Percentiles rank a stretch among this genome's conserved stretches.
These are phyloP conservation scores for Aspergillus funiculosus DNA, from an alignment of 495 filamentous ascomycete species.

Conservation along the genomic window DNA sequence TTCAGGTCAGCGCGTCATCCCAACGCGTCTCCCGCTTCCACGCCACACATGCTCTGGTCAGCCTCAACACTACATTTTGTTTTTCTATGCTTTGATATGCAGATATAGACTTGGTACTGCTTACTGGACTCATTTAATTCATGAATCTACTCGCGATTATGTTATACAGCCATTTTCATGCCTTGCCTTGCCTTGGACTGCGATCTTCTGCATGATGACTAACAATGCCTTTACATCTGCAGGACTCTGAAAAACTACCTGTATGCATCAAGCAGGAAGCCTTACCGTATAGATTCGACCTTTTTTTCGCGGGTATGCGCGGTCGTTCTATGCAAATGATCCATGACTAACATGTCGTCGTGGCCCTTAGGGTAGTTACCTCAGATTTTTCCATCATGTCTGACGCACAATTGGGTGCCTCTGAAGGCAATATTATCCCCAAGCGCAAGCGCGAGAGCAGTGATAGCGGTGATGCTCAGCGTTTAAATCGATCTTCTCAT, in stretches of 20 bases:
- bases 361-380: slow-evolving; percentile 9
- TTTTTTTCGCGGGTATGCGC: slow-evolving; percentile 3
- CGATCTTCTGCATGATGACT: too few species aligned
- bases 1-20: slow-evolving; percentile 27
- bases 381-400: slow-evolving; percentile 30
- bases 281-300: background rate
- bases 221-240: slow-evolving; percentile 1
- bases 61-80: background rate
- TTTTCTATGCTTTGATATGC: background rate
- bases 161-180: too few species aligned
- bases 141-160: too few species aligned
- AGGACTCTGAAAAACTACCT: background rate
- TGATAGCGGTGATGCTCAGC: slow-evolving; percentile 39
- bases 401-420: slow-evolving; percentile 36
- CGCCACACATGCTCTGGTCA: background rate
- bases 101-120: too few species aligned
- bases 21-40: slow-evolving; percentile 23
- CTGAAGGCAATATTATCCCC: slow-evolving; percentile 32
- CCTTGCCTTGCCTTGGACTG: too few species aligned
- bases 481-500: slow-evolving; percentile 41
- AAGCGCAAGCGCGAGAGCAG: slow-evolving; percentile 45
- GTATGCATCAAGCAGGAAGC: background rate
- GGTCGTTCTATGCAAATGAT: background rate
- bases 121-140: too few species aligned
- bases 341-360: slow-evolving; percentile 20